These are phyloP conservation scores for Aschersonia sp. DNA, from an alignment of 2,329 filamentous ascomycete species.

Conservation along the genomic window DNA sequence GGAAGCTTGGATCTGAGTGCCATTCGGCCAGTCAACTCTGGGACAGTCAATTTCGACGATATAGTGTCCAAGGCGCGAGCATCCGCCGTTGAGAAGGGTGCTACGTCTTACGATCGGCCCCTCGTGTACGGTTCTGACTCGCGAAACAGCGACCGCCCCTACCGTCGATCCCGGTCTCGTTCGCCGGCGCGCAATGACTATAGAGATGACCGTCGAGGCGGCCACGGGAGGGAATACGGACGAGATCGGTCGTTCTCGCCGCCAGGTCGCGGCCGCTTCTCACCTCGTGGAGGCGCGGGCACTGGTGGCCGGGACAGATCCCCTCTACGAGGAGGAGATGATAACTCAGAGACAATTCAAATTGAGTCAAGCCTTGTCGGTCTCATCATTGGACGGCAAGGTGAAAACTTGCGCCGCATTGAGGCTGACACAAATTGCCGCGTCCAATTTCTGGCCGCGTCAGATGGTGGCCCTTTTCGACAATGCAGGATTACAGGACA, in stretches of 20 bases:
- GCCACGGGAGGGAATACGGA: slow-evolving; percentile 28
- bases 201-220: slow-evolving; percentile 66
- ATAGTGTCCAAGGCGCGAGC: slow-evolving; percentile 74
- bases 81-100: slow-evolving; percentile 65
- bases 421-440: slow-evolving; percentile 70
- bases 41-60: slow-evolving; percentile 71
- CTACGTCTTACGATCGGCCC: slow-evolving; percentile 46
- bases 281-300: slow-evolving; percentile 38
- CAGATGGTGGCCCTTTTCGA: slow-evolving; percentile 58
- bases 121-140: slow-evolving; percentile 26
- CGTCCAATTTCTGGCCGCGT: slow-evolving; percentile 74
- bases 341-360: slow-evolving; percentile 67
- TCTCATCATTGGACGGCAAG: slow-evolving; percentile 78
- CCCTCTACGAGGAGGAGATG: slow-evolving; percentile 40
- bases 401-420: slow-evolving; percentile 76
- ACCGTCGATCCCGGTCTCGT: slow-evolving; percentile 54
- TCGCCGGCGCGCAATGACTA: slow-evolving; percentile 60
- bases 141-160: slow-evolving; percentile 29
- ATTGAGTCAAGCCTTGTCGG: slow-evolving; percentile 81
- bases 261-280: slow-evolving; percentile 42
- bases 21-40: slow-evolving; percentile 66
- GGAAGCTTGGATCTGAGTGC: slow-evolving; percentile 68
- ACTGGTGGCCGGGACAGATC: slow-evolving; percentile 42
- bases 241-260: slow-evolving; percentile 64
- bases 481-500: slow-evolving; percentile 77